Evolutionary conservation across 2,329 filamentous ascomycete species (phyloP).

Genomic region (Fusarium subtropicale): DNA sequence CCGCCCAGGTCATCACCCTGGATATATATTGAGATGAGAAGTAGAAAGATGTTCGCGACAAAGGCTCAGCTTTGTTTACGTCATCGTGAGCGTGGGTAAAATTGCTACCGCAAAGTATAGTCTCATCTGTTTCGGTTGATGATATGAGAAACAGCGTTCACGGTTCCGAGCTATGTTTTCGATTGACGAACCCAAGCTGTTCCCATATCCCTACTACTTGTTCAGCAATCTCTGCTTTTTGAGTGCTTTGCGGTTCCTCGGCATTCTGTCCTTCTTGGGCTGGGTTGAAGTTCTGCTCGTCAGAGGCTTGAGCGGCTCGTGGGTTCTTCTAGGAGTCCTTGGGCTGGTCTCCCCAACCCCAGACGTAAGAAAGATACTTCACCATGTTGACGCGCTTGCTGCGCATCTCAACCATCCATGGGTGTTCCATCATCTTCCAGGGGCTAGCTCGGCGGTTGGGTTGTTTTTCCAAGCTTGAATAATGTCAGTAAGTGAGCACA

Average conservation of each 20-base stretch:
- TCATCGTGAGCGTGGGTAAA: conserved; percentile 23
- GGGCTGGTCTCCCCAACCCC: conserved; percentile 82
- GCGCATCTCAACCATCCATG: conserved; percentile 98
- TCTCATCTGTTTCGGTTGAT: conserved; percentile 17
- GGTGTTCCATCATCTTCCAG: conserved; percentile 99
- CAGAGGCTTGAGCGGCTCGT: conserved; percentile 22
- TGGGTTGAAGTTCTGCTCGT: conserved; percentile 24
- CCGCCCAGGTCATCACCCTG: not conserved
- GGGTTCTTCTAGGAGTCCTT: conserved; percentile 39
- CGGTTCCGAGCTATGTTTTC: not conserved
- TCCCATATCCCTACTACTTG: conserved; percentile 6
- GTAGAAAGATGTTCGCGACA: conserved; percentile 27
- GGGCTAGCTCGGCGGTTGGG: conserved; percentile 87
- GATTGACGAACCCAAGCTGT: not conserved
- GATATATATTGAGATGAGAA: not conserved
- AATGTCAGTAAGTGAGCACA: conserved; percentile 39
- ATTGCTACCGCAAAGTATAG: conserved; percentile 5
- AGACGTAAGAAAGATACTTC: conserved; percentile 92
- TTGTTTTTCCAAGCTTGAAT: conserved; percentile 88
- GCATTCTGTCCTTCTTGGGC: conserved; percentile 6
- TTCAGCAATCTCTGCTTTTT: not conserved
- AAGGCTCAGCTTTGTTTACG: conserved; percentile 38
- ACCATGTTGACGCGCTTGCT: conserved; percentile 97
- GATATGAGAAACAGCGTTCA: conserved; percentile 16
- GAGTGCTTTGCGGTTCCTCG: not conserved